Evolutionary conservation across 2,329 filamentous ascomycete genomes (phyloP), one percentile per base, ranked within the genome.

Genomic region (Capronia epimyces): DNA sequence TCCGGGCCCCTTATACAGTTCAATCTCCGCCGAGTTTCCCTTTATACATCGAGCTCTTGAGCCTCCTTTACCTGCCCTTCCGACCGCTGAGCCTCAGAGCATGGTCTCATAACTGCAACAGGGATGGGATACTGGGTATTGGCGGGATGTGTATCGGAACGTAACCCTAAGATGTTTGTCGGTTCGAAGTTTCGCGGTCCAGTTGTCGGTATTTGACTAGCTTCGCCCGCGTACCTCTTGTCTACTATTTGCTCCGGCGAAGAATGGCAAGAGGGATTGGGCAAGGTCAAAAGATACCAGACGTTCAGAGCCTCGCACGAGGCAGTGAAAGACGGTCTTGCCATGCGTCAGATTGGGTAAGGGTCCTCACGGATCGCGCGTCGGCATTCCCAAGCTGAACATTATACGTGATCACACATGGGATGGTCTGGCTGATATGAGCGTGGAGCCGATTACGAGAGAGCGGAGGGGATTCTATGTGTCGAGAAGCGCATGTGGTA

Each of bases 131-230:
- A 48, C 59, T 56, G 55, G 58, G 57, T 54, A 62, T 53, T 68
- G 69, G 71, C 79, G 77, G 80, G 84, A 81, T 75, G 75, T 74
- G 71, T 74, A 71, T 84, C 83, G 88, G 87, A 90, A 90, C 87
- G 90, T 95, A 95, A 95, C 90, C 90, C 90, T 95, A 95, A 86
- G 79, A 75, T 74, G 71, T 74, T 67, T 69, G 75, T 82, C 86
- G 86, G 87, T 83, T 81, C 66, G 47, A 51, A 87, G 86, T 78
- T 65, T 89, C 86, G 82, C 81, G 81, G 76, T 77, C 67, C 69
- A 75, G 83, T 85, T 82, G 82, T 82, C 77, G 72, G 78, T 71
- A 73, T 75, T 74, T 77, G 77, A 81, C 90, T 67, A 89, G 89
- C 70, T 71, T 66, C 65, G 64, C 58, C 62, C 58, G 59, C 60